Base-by-base conservation (phyloP, 2,329 filamentous ascomycete genomes). In the Cercospora brassicicola region DNA sequence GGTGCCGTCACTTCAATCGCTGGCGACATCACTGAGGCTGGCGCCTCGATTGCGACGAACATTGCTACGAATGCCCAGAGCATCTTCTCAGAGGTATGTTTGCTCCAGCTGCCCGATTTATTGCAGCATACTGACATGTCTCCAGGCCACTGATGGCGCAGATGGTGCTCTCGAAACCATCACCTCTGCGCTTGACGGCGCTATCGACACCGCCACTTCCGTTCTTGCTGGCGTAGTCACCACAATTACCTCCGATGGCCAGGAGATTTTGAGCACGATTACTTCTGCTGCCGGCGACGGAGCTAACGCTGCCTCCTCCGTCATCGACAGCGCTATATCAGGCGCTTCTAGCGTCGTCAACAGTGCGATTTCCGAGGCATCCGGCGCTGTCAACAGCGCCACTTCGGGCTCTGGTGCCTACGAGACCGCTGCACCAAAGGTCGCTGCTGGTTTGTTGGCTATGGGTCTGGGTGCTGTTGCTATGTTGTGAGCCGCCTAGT, bases 381-480 rank as follows among this genome's bases (percentile, higher is more conserved):
- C 63, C 10, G 60, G 42, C 15, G 69, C 51, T 31, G 66, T 55
- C 23, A 61, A 28, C 42, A 55, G 39, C n/a, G 62, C 65, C 4
- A 64, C 69, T 33, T 66, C 69, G 2, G 65, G 62, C 11, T 33
- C 64, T 56, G 71, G 68, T n/a, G 73, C 73, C 6, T 63, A 67
- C 39, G 61, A 60, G 31, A 76, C 74, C 18, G 74, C 65, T 55
- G 73, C 68, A 3, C 74, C 74, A 26, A 51, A 71, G 31, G 23
- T 69, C 33, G 59, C 67, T 39, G 79, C 77, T 18, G 78, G 76
- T 64, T 76, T 70, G 3, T 71, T 77, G 3, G 77, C 68, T 26
- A 75, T 73, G 9, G 79, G 71, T 18, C 76, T 75, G 55, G 77
- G 67, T 74, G 75, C 67, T 71, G 76, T 73, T 69, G 76, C 71